Base-by-base conservation (phyloP, 495 filamentous ascomycete genomes). In the Endocarpon pusillum region DNA sequence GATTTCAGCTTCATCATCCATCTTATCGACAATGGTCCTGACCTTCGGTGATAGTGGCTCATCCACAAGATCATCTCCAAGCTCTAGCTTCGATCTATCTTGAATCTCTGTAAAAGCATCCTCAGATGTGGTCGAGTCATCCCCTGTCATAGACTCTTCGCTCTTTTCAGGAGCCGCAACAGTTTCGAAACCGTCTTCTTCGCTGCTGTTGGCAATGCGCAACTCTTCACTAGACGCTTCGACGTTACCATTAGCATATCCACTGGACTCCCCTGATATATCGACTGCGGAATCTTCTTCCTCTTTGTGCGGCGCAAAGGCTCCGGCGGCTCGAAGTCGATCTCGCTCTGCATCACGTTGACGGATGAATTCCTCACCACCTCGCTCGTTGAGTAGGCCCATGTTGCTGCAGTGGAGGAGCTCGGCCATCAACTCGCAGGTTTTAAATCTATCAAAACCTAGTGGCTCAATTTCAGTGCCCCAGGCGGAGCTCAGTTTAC, bases 341-440 rank as follows among this genome's bases (percentile, higher is more conserved):
- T 86, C 81, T 18, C 89, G 73, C 42, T 94, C 85, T 8, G 64
- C 59, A 51, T 99, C 83, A 34, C 91, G 67, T 26, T 75, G 64
- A 42, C 65, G 75, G 21, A 94, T 79, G 42, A 91, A 78, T 31
- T 80, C 71, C 45, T 99, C 89, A 20, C 83, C 85, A 16, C 91
- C 91, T 11, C 74, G 62, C 52, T 96, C 86, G 45, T 99, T 99
- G 35, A 99, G 60, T 31, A 99, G 62, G 5, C 78, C 84, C 89
- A 99, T 99, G 46, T 99, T 99, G 57, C 91, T 96, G 57, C 89
- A 99, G 49, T 99, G 89, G 21, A 99, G 57, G 28, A 99, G 62
- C 47, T 99, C 89, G 2, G 89, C 89, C 91, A 99, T 96, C 42
- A 99, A 62, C 54, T 99, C 89, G 49, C 91, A 99, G 0, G 89